Percentiles rank a stretch among this genome's conserved stretches.
Conservation (phyloP, 2,329 filamentous ascomycete species). For the Xylariaceae sp. region DNA sequence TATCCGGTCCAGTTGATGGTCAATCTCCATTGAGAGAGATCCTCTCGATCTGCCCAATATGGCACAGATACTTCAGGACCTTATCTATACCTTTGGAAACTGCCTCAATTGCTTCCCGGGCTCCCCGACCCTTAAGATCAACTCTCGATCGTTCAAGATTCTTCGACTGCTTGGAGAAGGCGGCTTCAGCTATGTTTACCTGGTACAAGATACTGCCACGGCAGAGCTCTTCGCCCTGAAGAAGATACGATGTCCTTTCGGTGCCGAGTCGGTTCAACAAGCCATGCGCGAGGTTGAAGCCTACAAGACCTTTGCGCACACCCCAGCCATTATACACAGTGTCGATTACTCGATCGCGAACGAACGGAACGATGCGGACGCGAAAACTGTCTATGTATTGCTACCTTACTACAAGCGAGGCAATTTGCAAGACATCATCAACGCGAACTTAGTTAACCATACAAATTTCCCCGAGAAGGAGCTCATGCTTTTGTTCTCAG, state of each 20-base stretch:
- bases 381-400: slow-evolving; percentile 95
- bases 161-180: slow-evolving; percentile 91
- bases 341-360: slow-evolving; percentile 50
- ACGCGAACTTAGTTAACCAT: slow-evolving; percentile 96
- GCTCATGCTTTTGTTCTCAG: slow-evolving; percentile 85
- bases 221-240: slow-evolving; percentile 90
- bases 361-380: slow-evolving; percentile 54
- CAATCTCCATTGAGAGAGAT: not conserved
- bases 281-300: slow-evolving; percentile 97
- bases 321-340: slow-evolving; percentile 66
- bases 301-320: slow-evolving; percentile 81
- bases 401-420: slow-evolving; percentile 93
- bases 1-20: slow-evolving; percentile 4
- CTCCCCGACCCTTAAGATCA: slow-evolving; percentile 91
- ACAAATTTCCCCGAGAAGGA: slow-evolving; percentile 81
- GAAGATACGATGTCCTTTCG: slow-evolving; percentile 98
- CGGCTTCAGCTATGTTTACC: slow-evolving; percentile 98
- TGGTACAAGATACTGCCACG: slow-evolving; percentile 84
- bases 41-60: slow-evolving; percentile 39
- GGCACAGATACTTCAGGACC: slow-evolving; percentile 81
- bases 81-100: slow-evolving; percentile 87
- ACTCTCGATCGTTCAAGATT: slow-evolving; percentile 93
- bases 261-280: slow-evolving; percentile 89
- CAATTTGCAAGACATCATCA: slow-evolving; percentile 97
- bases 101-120: slow-evolving; percentile 96